Evolutionary conservation across 1,284 basidiomycete species (phyloP), one percentile per base, ranked within the genome.

Genomic region (Athelia psychrophila): DNA sequence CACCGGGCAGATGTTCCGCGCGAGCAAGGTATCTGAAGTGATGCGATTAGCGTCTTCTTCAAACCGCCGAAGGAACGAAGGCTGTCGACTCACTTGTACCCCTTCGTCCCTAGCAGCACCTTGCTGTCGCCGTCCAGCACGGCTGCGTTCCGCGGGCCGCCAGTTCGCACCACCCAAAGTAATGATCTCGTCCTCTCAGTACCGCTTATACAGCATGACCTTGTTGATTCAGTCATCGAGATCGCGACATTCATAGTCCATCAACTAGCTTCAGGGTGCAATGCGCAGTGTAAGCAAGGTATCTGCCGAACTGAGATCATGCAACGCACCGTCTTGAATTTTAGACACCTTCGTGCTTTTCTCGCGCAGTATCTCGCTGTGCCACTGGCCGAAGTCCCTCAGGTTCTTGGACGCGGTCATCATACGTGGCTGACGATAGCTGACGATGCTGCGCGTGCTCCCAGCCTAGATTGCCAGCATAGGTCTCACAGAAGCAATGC

Each of bases 181-280:
- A 20, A 98, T 85, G 49, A 98, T 98, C 69, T 98, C 95, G 60
- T 93, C 95, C 76, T 98, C 96, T 93, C 95, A 99, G 68, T 97
- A 93, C 30, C 88, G 73, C 71, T 98, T 98, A 71, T 99, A 96
- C 27, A 95, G 81, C 76, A 99, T 75, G 10, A 98, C 76, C 65
- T 89, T 93, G 77, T 99, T 99, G 63, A 99, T 99, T 66, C 98
- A 95, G 69, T 99, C 96, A 66, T 99, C 99, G 44, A 97, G 67
- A 69, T 97, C 96, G 42, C 96, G 88, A 27, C 97, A 86, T 74
- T 98, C 95, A 66, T 97, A 98, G 71, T 99, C 95, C 23, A 91
- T 93, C 66, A 99, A 49, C 93, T 91, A 63, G 91, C 94, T 96
- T 61, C 40, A 30, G 6, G 58, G 5, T 5, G 5, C 6, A 5